These are phyloP conservation scores for Lactarius deliciosus DNA, from an alignment of 768 basidiomycete species.

Conservation along the genomic window DNA sequence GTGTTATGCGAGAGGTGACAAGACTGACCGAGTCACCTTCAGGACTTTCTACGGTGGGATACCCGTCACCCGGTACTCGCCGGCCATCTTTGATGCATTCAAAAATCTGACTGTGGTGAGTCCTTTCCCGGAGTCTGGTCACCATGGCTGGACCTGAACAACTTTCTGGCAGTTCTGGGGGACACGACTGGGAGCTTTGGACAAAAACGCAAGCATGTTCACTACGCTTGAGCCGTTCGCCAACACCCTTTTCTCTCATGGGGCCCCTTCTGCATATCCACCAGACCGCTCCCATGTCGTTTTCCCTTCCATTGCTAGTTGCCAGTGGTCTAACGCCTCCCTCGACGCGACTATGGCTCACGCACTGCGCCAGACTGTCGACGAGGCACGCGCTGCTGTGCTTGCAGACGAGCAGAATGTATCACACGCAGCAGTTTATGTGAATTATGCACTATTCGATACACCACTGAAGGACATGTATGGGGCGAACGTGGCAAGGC, in stretches of 20 bases:
- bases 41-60: neutral
- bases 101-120: neutral
- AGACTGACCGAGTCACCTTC: neutral
- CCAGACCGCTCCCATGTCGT: constrained; percentile 17
- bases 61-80: constrained; percentile 3
- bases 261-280: constrained; percentile 19
- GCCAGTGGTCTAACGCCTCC: constrained; percentile 22
- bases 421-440: constrained; percentile 18
- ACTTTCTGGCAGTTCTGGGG: constrained; percentile 14
- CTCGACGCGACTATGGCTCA: constrained; percentile 44
- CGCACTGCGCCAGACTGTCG: constrained; percentile 34
- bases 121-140: neutral
- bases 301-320: neutral
- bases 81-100: neutral
- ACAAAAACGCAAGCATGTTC: neutral
- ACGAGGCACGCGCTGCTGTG: constrained; percentile 9
- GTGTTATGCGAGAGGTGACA: neutral
- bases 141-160: neutral
- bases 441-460: constrained; percentile 28
- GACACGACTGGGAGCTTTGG: neutral
- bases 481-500: constrained; percentile 23
- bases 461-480: constrained; percentile 28
- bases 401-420: constrained; percentile 29
- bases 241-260: constrained; percentile 10
- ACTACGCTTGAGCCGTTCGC: constrained; percentile 5